A percentile compares a stretch with the other conserved stretches of the same genome.
Conservation (phyloP, 306 rosid genomes). For the Leucaena leucocephala region DNA sequence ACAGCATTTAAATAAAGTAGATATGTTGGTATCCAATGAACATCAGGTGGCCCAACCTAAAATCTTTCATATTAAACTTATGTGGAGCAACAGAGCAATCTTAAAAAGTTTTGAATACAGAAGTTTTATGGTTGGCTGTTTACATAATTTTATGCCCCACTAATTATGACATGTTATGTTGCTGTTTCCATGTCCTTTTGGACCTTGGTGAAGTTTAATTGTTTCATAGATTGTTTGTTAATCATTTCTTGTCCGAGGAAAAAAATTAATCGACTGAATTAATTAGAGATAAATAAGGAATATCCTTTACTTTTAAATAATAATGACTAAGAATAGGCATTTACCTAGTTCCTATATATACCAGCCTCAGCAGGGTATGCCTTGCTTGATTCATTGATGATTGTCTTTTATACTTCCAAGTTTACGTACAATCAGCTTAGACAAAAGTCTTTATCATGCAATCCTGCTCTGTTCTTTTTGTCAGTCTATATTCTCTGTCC, state of each 20-base stretch:
- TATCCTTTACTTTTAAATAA: constrained; percentile 4
- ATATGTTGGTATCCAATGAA: too few species aligned
- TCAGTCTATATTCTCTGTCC: constrained; percentile 5
- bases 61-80: too few species aligned
- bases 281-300: constrained; percentile 2
- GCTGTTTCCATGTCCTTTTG: constrained; percentile 5
- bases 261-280: background rate
- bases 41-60: too few species aligned
- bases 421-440: background rate
- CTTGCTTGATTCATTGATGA: background rate
- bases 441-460: background rate
- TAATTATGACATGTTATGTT: background rate
- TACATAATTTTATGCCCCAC: background rate
- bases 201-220: background rate
- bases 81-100: background rate
- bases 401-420: background rate
- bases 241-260: background rate
- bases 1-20: too few species aligned
- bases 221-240: background rate
- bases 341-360: constrained; percentile 1
- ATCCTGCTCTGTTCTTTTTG: constrained; percentile 6
- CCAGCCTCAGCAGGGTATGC: constrained; percentile 11
- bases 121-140: background rate
- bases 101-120: background rate
- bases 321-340: background rate